These are phyloP conservation scores for Cordia subcordata DNA, from an alignment of 257 asterid species.

Conservation along the genomic window DNA sequence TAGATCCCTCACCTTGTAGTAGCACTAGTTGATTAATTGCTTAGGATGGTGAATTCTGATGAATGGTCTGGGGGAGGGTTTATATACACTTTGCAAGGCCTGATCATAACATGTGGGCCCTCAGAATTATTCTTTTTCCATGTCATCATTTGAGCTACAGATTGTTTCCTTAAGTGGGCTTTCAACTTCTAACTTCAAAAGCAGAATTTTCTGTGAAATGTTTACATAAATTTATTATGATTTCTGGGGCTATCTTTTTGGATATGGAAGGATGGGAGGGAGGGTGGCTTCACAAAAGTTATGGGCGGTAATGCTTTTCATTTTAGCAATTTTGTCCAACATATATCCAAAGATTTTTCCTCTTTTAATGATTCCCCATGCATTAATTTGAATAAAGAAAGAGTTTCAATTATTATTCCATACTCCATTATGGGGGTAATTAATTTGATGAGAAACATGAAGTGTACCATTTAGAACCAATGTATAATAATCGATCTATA, in stretches of 20 bases:
- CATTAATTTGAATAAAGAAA: constrained; percentile 42
- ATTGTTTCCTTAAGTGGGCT: constrained; percentile 30
- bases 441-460: constrained; percentile 22
- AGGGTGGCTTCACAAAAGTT: constrained; percentile 15
- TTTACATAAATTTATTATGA: constrained; percentile 17
- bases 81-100: constrained; percentile 41
- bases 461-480: too few relatives aligned
- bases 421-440: constrained; percentile 43
- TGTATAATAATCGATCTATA: too few relatives aligned
- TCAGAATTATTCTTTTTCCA: not conserved
- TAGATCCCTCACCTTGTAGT: not conserved
- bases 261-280: constrained; percentile 20
- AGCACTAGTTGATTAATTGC: constrained; percentile 11
- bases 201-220: constrained; percentile 20
- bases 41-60: constrained; percentile 32
- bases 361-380: constrained; percentile 5
- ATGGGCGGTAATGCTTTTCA: constrained; percentile 18
- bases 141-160: constrained; percentile 6
- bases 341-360: too few relatives aligned
- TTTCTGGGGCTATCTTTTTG: constrained; percentile 12
- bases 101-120: constrained; percentile 48
- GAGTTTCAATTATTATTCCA: constrained; percentile 39
- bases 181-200: too few relatives aligned
- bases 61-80: constrained; percentile 33
- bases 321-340: not conserved